phyloP scores from a whole-genome alignment of 768 basidiomycete species.

The Boletus patriciae region DNA sequence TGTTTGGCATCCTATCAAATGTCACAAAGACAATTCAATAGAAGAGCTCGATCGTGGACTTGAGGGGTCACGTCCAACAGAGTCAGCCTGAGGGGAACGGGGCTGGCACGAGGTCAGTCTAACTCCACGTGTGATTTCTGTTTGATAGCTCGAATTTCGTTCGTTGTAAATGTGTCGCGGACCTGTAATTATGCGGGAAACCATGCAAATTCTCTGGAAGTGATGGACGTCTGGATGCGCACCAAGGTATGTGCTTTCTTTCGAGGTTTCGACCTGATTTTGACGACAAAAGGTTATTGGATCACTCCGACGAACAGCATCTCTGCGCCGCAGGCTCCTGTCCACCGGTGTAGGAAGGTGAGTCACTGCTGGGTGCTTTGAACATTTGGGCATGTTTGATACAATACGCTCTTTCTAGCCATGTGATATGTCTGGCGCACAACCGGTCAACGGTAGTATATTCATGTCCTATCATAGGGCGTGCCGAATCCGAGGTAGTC shows the following conservation, averaged over 20 bases:
- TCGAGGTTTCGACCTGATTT: background rate
- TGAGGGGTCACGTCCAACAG: conserved; percentile 44
- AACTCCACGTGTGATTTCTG: conserved; percentile 44
- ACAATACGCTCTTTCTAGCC: too few relatives aligned
- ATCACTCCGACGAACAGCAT: conserved; percentile 52
- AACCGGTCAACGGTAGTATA: too few relatives aligned
- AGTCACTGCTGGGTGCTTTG: background rate
- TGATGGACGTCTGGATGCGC: conserved; percentile 53
- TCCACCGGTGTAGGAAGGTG: conserved; percentile 59
- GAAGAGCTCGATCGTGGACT: conserved; percentile 43
- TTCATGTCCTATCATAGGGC: too few relatives aligned
- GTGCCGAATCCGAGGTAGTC: too few relatives aligned
- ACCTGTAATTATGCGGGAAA: conserved; percentile 55
- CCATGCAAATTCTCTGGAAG: conserved; percentile 46
- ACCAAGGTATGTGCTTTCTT: conserved; percentile 40
- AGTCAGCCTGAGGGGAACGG: too few relatives aligned
- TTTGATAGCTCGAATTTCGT: background rate
- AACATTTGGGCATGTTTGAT: too few relatives aligned
- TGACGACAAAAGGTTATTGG: conserved; percentile 40
- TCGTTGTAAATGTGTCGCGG: conserved; percentile 47
- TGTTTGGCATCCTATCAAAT: too few relatives aligned
- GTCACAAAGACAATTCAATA: too few relatives aligned
- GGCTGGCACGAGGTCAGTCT: conserved; percentile 58
- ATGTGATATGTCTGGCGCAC: too few relatives aligned
- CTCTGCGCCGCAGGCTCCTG: conserved; percentile 45